These are phyloP conservation scores for Trypanosoma avium DNA, from an alignment of 208 protist species.

Conservation along the genomic window DNA sequence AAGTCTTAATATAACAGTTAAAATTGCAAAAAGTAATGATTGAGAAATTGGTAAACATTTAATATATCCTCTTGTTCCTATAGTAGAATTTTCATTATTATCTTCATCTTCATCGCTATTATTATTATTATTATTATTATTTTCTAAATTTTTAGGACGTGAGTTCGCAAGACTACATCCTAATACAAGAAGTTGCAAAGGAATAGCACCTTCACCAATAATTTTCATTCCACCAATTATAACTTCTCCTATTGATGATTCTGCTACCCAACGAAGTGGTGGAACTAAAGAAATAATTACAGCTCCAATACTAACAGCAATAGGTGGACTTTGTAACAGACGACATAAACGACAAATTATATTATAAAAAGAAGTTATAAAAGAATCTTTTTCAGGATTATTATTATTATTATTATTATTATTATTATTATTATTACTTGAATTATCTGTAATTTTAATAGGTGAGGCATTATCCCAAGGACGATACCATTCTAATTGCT, in stretches of 20 bases:
- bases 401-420: not conserved
- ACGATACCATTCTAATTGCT: conserved; percentile 19
- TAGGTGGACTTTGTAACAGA: conserved; percentile 42
- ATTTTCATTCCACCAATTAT: conserved; percentile 55
- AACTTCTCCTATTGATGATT: conserved; percentile 35
- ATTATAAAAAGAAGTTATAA: conserved; percentile 2
- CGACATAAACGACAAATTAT: conserved; percentile 15
- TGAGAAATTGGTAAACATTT: not conserved
- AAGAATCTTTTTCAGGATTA: not conserved
- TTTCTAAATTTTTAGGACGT: conserved; percentile 2
- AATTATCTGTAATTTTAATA: not conserved
- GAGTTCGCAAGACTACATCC: conserved; percentile 39
- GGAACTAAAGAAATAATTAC: conserved; percentile 64
- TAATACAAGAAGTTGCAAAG: conserved; percentile 63
- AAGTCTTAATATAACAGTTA: conserved; percentile 47
- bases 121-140: not conserved
- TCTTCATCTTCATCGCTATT: conserved; percentile 8
- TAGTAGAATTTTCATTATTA: not conserved
- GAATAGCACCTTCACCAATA: conserved; percentile 55
- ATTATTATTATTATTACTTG: not conserved
- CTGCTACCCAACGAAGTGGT: conserved; percentile 61
- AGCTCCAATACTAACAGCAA: conserved; percentile 47
- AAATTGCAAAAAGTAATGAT: conserved; percentile 31
- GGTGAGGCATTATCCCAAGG: not conserved
- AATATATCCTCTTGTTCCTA: not conserved